Base-by-base conservation (phyloP, 495 filamentous ascomycete genomes). In the Penicillium robsamsonii region DNA sequence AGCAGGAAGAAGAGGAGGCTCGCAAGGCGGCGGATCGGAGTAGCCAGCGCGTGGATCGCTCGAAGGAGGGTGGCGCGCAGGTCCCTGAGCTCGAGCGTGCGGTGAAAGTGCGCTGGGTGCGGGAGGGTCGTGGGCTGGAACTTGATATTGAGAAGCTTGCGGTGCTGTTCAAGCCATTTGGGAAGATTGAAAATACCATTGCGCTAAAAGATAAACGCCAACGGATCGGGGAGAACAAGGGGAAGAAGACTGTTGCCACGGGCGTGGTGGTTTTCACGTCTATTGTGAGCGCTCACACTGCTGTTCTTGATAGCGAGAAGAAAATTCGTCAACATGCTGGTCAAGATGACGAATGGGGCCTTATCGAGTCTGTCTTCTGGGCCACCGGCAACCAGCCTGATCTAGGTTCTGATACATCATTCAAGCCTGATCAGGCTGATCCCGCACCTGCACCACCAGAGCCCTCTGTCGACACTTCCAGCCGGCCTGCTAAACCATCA, bases 281-380 rank as follows among this genome's bases (percentile, higher is more conserved):
- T 9, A 79, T 86, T 33, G 81, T 86, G 31, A 75, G 79, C 55
- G 83, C 84, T 4, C 81, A 87, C 62, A 72, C 81, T 4, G 83
- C 83, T 5, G 82, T 87, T 6, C 56, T 79, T 55, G 84, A 86
- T 48, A 74, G 75, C 46, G 69, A 73, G 55, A 77, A 75, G 53
- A 70, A 75, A 58, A 61, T 71, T 56, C 58, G 66, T 46, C 55
- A 68, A 46, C 60, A 59, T 24, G 42, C 61, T 25, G 55, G 50
- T 22, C 51, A 50, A n/a, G 64, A 67, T 22, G 69, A 60, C 3
- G 72, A 79, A 40, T 81, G 78, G 76, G 64, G 67, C 17, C 37
- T 66, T 17, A 65, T 86, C 37, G 80, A 84, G 18, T 81, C 78
- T 13, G 82, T 86, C 2, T 69, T 64, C 33, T 87, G 84, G 84